Percentiles rank a stretch among this genome's conserved stretches.
These are phyloP conservation scores for Hygrocybe coccinea DNA, from an alignment of 768 basidiomycete genomes.

Conservation along the genomic window DNA sequence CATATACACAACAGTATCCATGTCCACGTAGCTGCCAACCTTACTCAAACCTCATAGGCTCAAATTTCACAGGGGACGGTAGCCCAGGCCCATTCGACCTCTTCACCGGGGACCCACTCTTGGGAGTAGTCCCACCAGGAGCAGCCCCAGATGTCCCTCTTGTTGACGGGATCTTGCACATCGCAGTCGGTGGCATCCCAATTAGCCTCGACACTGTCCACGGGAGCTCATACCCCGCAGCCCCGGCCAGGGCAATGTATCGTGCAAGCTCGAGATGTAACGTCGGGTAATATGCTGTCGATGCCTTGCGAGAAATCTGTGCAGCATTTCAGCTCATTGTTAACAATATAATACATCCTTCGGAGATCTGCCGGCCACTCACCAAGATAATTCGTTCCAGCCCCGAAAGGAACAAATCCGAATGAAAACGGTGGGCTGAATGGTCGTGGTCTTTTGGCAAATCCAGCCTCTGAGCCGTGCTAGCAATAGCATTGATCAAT, in stretches of 20 bases:
- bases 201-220: constrained; percentile 76
- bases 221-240: constrained; percentile 72
- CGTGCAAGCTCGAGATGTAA: constrained; percentile 91
- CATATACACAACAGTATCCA: no score
- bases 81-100: constrained; percentile 26
- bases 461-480: constrained; percentile 58
- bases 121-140: constrained; percentile 6
- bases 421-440: constrained; percentile 79
- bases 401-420: constrained; percentile 85
- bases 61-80: constrained; percentile 41
- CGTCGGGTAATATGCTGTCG: constrained; percentile 87
- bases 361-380: constrained; percentile 22
- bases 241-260: constrained; percentile 65
- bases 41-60: constrained; percentile 41
- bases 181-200: constrained; percentile 65
- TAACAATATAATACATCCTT: background rate
- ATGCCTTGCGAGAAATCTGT: constrained; percentile 92
- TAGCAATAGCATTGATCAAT: constrained; percentile 76
- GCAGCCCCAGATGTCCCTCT: background rate
- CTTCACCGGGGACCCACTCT: background rate
- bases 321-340: background rate
- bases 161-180: constrained; percentile 42
- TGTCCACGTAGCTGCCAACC: no score
- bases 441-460: constrained; percentile 64
- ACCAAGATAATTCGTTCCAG: constrained; percentile 88